Evolutionary conservation across 108 stramenopile genomes (phyloP).

Genomic region (Halocafeteria seosinensis): DNA sequence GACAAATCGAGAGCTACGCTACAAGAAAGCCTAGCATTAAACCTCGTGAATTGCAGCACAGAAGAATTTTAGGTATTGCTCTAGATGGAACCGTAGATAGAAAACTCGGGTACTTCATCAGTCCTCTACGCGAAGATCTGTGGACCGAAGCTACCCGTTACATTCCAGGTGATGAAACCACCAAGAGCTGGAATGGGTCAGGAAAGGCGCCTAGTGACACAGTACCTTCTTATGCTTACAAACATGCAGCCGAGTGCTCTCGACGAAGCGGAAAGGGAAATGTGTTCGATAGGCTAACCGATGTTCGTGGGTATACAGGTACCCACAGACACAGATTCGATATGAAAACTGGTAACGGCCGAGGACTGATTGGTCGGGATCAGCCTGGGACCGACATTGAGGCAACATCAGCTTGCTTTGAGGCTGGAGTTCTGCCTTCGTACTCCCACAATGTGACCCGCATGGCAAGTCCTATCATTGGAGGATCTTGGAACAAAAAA

Average conservation of each 20-base stretch:
- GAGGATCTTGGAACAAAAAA: too few species aligned
- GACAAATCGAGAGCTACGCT: too few species aligned
- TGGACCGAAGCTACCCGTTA: background rate
- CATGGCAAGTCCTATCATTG: too few species aligned
- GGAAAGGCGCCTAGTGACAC: background rate
- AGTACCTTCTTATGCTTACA: background rate
- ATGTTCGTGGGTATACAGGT: background rate
- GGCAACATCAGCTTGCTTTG: too few species aligned
- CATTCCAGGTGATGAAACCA: background rate
- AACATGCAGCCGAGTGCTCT: background rate
- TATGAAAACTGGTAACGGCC: background rate
- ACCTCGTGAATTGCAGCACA: background rate
- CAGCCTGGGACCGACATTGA: too few species aligned
- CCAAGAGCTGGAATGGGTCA: background rate
- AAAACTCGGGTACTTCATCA: too few species aligned
- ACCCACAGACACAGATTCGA: background rate
- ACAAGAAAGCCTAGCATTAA: background rate
- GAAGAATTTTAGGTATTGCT: background rate
- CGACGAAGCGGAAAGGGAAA: background rate
- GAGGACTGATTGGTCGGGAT: background rate
- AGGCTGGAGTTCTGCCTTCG: too few species aligned
- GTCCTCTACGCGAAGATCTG: background rate
- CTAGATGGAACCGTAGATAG: too few species aligned
- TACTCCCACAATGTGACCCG: too few species aligned
- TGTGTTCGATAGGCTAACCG: background rate